Evolutionary conservation across 805 yeast species (phyloP).

Genomic region (Ogataea angusta): DNA sequence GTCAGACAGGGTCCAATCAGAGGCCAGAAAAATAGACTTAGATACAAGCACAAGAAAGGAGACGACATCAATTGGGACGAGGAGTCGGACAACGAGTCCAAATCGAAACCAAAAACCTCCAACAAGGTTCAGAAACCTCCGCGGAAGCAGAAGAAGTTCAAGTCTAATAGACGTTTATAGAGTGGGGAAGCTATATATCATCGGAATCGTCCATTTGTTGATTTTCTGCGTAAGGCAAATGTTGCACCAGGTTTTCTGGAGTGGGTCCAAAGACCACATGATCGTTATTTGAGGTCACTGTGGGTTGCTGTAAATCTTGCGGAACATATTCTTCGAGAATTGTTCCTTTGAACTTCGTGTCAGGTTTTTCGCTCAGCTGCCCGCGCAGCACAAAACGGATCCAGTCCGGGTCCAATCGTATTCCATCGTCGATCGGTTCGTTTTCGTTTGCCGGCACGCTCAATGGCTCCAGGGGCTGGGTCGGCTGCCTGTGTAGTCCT

Average conservation of each 20-base stretch:
- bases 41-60: conserved; percentile 54
- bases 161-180: conserved; percentile 58
- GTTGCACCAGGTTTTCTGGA: conserved; percentile 30
- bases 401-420: conserved; percentile 34
- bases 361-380: conserved; percentile 25
- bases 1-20: conserved; percentile 89
- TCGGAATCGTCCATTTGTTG: not conserved
- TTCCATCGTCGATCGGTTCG: conserved; percentile 1
- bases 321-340: conserved; percentile 28
- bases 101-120: conserved; percentile 8
- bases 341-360: conserved; percentile 27
- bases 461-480: not conserved
- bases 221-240: conserved; percentile 33
- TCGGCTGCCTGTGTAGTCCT: conserved; percentile 15
- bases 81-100: conserved; percentile 28
- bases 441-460: not conserved
- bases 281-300: conserved; percentile 25
- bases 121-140: conserved; percentile 25
- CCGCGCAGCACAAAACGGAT: conserved; percentile 30
- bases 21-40: conserved; percentile 89
- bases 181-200: conserved; percentile 2
- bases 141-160: conserved; percentile 43
- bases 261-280: conserved; percentile 35
- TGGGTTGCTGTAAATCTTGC: conserved; percentile 22
- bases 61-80: conserved; percentile 52